Evolutionary conservation across 768 basidiomycete species (phyloP).

Genomic region (Serendipita sp.): DNA sequence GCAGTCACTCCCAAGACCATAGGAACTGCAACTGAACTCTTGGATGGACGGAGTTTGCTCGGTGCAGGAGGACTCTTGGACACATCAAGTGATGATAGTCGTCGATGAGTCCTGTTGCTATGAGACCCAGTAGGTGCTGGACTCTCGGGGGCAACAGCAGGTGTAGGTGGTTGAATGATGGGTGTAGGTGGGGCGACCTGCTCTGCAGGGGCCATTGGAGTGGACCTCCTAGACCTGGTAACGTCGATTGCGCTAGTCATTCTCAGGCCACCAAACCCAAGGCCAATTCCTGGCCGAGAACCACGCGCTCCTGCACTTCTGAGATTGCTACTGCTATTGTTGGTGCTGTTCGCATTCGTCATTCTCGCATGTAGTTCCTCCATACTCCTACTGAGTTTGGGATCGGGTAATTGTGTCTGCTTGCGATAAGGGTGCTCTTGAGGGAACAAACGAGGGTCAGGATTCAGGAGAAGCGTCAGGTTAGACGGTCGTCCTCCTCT

Average conservation of each 20-base stretch:
- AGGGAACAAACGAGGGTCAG: slow-evolving; percentile 46
- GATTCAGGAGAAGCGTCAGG: slow-evolving; percentile 51
- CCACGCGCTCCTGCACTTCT: background rate
- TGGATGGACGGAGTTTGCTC: background rate
- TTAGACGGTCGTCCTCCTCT: slow-evolving; percentile 46
- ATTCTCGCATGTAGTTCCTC: slow-evolving; percentile 28
- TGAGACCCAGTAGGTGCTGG: background rate
- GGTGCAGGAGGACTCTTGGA: slow-evolving; percentile 3
- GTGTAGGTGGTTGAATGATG: background rate
- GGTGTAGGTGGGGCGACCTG: background rate
- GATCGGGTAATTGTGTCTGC: background rate
- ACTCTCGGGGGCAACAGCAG: background rate
- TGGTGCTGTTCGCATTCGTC: background rate
- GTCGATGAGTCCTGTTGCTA: background rate
- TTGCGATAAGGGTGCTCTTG: slow-evolving; percentile 40
- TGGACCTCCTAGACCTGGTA: background rate
- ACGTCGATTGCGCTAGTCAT: background rate
- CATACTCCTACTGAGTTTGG: slow-evolving; percentile 24
- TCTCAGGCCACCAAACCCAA: slow-evolving; percentile 2
- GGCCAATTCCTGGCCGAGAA: background rate
- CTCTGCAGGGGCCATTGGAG: background rate
- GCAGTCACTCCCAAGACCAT: background rate
- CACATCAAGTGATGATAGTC: background rate
- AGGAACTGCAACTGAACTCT: slow-evolving; percentile 1
- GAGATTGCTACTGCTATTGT: background rate